Conservation (phyloP, 2,329 filamentous ascomycete genomes). For the Aspergillus hiratsukae region DNA sequence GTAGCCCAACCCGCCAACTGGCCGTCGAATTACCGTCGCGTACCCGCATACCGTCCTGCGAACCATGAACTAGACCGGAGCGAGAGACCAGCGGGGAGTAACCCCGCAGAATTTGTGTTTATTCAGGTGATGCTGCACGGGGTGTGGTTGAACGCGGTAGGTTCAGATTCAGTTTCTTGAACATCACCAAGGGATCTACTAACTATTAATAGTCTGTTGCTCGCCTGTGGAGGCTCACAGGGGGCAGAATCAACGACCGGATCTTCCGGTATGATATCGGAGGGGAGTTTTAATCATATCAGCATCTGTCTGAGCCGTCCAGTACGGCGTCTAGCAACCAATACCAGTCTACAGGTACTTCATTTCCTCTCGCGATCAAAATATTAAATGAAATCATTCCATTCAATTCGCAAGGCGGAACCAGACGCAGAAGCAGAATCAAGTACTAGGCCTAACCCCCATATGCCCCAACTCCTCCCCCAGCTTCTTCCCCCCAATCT, state of each 20-base stretch:
- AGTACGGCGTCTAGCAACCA: background rate
- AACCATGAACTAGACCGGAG: constrained; percentile 41
- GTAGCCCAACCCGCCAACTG: constrained; percentile 34
- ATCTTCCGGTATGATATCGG: constrained; percentile 52
- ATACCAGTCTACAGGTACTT: no score
- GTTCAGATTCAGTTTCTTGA: background rate
- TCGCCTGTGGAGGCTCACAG: constrained; percentile 47
- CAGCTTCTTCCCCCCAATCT: no score
- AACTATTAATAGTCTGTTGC: constrained; percentile 29
- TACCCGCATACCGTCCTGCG: constrained; percentile 46
- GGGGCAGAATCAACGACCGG: constrained; percentile 46
- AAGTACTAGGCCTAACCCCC: constrained; percentile 18
- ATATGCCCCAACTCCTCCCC: constrained; percentile 7
- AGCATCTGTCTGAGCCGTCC: background rate
- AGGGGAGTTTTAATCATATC: constrained; percentile 38
- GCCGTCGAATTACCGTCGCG: constrained; percentile 45
- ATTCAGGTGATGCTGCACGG: constrained; percentile 50
- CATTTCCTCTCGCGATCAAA: no score
- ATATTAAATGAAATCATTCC: no score
- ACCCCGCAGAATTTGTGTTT: constrained; percentile 44
- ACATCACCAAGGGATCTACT: background rate
- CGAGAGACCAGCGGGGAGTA: constrained; percentile 43
- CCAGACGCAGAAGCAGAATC: background rate
- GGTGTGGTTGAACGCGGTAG: constrained; percentile 39
- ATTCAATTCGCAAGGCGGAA: background rate